Evolutionary conservation across 169 alveolate genomes (phyloP), one percentile per base, ranked within the genome.

Genomic region (Plasmodium sp.): DNA sequence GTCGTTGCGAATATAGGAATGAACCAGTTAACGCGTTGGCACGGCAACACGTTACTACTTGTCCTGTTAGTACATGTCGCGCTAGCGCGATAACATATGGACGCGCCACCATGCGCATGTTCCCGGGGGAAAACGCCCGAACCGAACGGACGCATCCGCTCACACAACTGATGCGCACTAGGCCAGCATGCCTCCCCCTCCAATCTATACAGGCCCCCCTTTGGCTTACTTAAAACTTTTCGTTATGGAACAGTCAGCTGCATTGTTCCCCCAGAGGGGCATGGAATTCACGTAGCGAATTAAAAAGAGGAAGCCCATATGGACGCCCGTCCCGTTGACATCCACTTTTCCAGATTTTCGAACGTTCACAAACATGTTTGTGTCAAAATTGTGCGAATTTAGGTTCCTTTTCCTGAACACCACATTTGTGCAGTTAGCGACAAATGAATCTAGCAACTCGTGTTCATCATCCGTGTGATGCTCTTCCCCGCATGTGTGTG

Each of bases 281-380:
- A 92, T 92, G 27, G 95, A 92, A 92, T 92, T 92, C 22, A 79
- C 95, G 45, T 92, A 92, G 5, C 95, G 95, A 62, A 92, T 92
- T 73, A 92, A 92, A 74, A 77, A 92, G 31, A 92, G 18, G 48
- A 54, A 5, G 1, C 92, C 95, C 41, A 58, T 71, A 82, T 72
- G 73, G 27, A 34, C 34, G n/a, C 79, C 58, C 62, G 51, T 10
- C 39, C 18, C 72, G 48, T 75, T 54, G n/a, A 27, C 31, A 81
- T 51, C 12, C 6, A 79, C 27, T 27, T 92, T 81, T 45, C 84
- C 84, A 36, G 95, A 92, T 51, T 51, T 81, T 33, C 84, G 36
- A 18, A 92, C 95, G 84, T 92, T 72, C 3, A 92, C 33, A 51
- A 48, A 81, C 58, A 77, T 73, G 77, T 74, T 81, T 73, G 75